These are phyloP conservation scores for Exophiala aquamarina DNA, from an alignment of 2,329 filamentous ascomycete species.

Conservation along the genomic window DNA sequence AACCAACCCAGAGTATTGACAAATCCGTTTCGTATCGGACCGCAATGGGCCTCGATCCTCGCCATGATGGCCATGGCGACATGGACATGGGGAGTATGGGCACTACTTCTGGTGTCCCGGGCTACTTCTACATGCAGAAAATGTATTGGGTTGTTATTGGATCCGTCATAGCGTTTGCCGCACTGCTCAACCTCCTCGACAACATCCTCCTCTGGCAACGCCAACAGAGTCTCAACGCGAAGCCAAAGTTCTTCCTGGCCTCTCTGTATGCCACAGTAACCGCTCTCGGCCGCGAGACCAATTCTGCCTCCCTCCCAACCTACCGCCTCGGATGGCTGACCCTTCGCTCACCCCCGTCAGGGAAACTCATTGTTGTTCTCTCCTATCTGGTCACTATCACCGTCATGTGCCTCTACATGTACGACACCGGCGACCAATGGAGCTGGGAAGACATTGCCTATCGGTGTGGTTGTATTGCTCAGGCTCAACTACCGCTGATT, in stretches of 20 bases:
- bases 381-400: constrained; percentile 26
- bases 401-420: constrained; percentile 51
- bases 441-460: constrained; percentile 59
- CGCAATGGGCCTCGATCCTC: constrained; percentile 7
- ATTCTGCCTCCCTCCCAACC: constrained; percentile 43
- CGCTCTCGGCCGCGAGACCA: constrained; percentile 55
- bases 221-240: constrained; percentile 48
- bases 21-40: too few relatives aligned
- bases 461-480: constrained; percentile 53
- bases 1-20: too few relatives aligned
- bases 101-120: constrained; percentile 44
- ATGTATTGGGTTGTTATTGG: constrained; percentile 55
- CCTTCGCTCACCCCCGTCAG: constrained; percentile 39
- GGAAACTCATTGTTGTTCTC: constrained; percentile 36
- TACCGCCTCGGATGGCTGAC: constrained; percentile 31
- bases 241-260: constrained; percentile 52
- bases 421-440: constrained; percentile 51
- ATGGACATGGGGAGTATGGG: constrained; percentile 38
- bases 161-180: constrained; percentile 36
- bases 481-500: constrained; percentile 56
- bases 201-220: constrained; percentile 50
- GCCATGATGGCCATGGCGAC: constrained; percentile 14
- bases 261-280: constrained; percentile 52
- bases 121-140: constrained; percentile 48
- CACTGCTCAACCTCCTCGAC: constrained; percentile 45